Evolutionary conservation across 2,329 filamentous ascomycete genomes (phyloP).

Genomic region (Dichotomopilus funicola): DNA sequence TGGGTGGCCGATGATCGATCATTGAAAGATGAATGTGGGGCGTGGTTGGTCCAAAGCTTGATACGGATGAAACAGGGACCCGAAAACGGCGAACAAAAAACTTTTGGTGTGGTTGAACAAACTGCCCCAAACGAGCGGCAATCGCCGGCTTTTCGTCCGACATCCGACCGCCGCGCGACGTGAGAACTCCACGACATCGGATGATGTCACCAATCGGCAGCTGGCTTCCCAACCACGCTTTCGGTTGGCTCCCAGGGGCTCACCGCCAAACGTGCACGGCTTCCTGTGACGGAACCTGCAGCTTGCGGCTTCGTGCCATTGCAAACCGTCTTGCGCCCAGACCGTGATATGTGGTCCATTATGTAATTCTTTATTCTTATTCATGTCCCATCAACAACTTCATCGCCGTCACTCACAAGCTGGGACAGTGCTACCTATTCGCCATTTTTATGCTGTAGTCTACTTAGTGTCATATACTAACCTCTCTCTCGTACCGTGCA

Average conservation of each 20-base stretch:
- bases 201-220: constrained; percentile 14
- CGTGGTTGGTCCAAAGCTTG: background rate
- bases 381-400: too few relatives aligned
- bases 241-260: background rate
- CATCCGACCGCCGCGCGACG: too few relatives aligned
- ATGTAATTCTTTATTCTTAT: too few relatives aligned
- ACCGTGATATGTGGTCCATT: too few relatives aligned
- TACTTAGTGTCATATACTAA: background rate
- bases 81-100: background rate
- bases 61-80: background rate
- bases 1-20: background rate
- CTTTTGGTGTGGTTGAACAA: background rate
- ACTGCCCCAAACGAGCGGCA: background rate
- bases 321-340: too few relatives aligned
- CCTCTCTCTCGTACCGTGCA: background rate
- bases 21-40: background rate
- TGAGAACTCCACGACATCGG: background rate
- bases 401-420: background rate
- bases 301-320: too few relatives aligned
- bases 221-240: background rate
- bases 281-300: too few relatives aligned
- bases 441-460: background rate
- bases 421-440: background rate
- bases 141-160: constrained; percentile 1
- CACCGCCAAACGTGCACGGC: too few relatives aligned